These are phyloP conservation scores for Prunus fruticosa DNA, from an alignment of 306 rosid species.

Conservation along the genomic window DNA sequence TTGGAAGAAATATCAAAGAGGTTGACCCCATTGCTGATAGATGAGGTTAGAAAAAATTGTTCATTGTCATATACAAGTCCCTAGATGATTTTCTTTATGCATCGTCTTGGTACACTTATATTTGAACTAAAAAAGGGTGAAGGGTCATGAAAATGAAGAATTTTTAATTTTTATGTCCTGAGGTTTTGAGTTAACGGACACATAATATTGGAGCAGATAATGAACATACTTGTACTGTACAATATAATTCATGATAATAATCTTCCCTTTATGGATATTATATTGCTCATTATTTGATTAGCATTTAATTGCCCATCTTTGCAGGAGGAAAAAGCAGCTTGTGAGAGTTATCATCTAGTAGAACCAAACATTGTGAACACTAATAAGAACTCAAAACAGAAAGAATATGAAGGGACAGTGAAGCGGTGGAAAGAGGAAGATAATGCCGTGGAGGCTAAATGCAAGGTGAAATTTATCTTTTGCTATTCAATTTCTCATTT, in stretches of 20 bases:
- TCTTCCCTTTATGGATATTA: neutral
- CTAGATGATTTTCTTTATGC: constrained; percentile 1
- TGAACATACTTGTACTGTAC: neutral
- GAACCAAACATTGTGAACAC: constrained; percentile 29
- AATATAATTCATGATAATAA: constrained; percentile 16
- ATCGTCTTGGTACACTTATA: constrained; percentile 10
- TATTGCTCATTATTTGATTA: constrained; percentile 13
- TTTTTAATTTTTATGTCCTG: neutral
- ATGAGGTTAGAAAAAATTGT: constrained; percentile 59
- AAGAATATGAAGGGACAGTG: constrained; percentile 38
- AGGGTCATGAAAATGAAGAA: neutral
- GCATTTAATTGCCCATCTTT: constrained; percentile 16
- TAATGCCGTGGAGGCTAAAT: constrained; percentile 39
- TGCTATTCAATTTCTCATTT: neutral
- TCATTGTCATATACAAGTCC: constrained; percentile 21
- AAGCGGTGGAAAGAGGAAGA: constrained; percentile 46
- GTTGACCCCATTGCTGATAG: constrained; percentile 30
- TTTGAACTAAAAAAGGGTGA: neutral
- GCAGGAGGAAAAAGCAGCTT: constrained; percentile 37
- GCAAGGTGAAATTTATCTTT: constrained; percentile 39
- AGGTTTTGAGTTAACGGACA: constrained; percentile 15
- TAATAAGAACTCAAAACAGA: constrained; percentile 24
- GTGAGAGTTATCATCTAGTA: constrained; percentile 22
- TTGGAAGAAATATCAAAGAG: constrained; percentile 40
- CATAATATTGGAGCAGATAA: constrained; percentile 15